Conservation (phyloP, 2,329 filamentous ascomycete genomes). For the Alternaria infectoria region DNA sequence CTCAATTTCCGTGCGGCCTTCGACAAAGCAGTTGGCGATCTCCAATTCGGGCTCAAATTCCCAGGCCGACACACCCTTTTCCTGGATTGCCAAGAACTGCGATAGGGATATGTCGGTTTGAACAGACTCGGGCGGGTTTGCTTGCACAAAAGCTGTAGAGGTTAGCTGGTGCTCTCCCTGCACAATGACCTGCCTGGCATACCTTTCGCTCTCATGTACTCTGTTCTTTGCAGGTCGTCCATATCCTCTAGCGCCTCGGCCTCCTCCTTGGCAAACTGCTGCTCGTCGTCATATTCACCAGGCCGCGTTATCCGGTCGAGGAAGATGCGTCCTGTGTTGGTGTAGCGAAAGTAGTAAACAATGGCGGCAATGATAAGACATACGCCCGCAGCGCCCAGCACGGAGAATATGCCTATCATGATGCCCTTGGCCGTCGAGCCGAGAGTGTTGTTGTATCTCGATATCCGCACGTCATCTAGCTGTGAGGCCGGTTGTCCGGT, state of each 20-base stretch:
- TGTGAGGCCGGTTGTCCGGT: conserved; percentile 24
- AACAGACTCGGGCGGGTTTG: conserved; percentile 91
- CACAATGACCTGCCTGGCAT: conserved; percentile 35
- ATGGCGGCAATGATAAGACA: conserved; percentile 79
- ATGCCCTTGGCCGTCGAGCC: conserved; percentile 75
- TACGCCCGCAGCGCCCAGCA: conserved; percentile 87
- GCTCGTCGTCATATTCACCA: conserved; percentile 97
- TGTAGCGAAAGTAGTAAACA: conserved; percentile 95
- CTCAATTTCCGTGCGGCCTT: conserved; percentile 94
- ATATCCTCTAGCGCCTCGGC: conserved; percentile 92
- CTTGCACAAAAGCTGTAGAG: conserved; percentile 81
- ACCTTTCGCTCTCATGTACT: conserved; percentile 97
- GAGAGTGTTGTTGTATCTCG: conserved; percentile 31
- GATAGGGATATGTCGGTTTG: conserved; percentile 97
- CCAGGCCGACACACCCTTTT: conserved; percentile 99
- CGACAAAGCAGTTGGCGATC: conserved; percentile 98
- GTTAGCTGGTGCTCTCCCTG: conserved; percentile 12
- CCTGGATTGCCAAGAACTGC: conserved; percentile 96
- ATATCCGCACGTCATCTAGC: conserved; percentile 35
- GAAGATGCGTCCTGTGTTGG: conserved; percentile 84
- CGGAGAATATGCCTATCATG: conserved; percentile 91
- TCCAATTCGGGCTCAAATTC: conserved; percentile 99
- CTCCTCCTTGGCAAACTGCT: conserved; percentile 91
- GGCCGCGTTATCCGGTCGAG: conserved; percentile 91
- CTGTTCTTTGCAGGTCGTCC: conserved; percentile 88